A percentile compares a stretch with the other conserved stretches of the same genome.
phyloP scores from a whole-genome alignment of 2,329 filamentous ascomycete genomes.

The Aspergillus phoenicis region DNA sequence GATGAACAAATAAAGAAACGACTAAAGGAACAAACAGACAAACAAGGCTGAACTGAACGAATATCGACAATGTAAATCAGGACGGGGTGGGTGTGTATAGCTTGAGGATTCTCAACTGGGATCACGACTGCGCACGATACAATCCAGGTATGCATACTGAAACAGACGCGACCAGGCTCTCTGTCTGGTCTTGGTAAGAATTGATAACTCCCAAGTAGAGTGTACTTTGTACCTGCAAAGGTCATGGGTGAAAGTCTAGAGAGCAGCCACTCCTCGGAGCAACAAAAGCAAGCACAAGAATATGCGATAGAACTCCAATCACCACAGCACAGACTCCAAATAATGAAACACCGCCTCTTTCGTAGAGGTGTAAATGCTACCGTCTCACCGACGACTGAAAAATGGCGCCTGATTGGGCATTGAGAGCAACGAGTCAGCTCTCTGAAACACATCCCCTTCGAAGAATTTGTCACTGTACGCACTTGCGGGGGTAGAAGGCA shows the following conservation, averaged over 20 bases:
- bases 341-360: conserved; percentile 14
- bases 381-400: conserved; percentile 42
- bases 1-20: neutral
- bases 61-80: neutral
- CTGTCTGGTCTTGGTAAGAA: too few relatives aligned
- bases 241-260: neutral
- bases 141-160: neutral
- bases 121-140: neutral
- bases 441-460: conserved; percentile 52
- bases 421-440: conserved; percentile 51
- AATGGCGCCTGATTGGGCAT: conserved; percentile 47
- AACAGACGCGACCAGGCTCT: neutral
- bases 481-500: conserved; percentile 64
- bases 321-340: neutral
- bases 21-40: neutral
- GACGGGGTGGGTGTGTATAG: conserved; percentile 2
- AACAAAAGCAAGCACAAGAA: neutral
- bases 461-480: conserved; percentile 53
- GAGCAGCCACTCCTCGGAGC: neutral
- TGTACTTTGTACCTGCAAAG: too few relatives aligned
- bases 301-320: neutral
- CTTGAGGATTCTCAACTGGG: neutral
- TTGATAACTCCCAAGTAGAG: too few relatives aligned
- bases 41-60: neutral
- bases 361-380: conserved; percentile 33